Percentiles rank a stretch among this genome's conserved stretches.
phyloP scores from a whole-genome alignment of 139 green algal genomes.

The Coelastrella sp. region DNA sequence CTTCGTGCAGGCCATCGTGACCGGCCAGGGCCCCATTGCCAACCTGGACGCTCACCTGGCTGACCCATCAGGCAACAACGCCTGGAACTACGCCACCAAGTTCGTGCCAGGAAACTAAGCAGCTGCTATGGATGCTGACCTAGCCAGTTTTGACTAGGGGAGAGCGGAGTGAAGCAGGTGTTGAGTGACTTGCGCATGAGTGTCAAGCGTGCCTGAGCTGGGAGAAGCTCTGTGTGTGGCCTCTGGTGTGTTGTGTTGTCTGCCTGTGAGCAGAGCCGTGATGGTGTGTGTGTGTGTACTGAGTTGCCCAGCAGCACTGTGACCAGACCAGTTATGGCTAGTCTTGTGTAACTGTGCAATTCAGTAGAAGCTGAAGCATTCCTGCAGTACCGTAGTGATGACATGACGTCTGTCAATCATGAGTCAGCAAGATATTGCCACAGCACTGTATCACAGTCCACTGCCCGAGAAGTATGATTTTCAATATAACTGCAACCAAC shows the following conservation, averaged over 20 bases:
- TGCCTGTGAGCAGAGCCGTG: neutral
- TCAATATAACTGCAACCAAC: no score
- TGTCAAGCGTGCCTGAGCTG: neutral
- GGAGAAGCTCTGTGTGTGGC: slow-evolving; percentile 1
- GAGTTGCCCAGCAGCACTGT: neutral
- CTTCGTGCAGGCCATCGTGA: slow-evolving; percentile 81
- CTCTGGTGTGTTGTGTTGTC: neutral
- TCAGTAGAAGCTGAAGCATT: neutral
- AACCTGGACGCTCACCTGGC: slow-evolving; percentile 86
- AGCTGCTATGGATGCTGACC: neutral
- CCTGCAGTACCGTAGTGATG: no score
- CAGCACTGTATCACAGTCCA: no score
- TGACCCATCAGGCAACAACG: slow-evolving; percentile 78
- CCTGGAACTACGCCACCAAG: slow-evolving; percentile 60
- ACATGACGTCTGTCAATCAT: no score
- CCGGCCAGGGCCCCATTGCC: slow-evolving; percentile 44
- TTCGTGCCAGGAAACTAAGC: slow-evolving; percentile 44
- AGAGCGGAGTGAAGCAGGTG: neutral
- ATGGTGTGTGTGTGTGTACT: neutral
- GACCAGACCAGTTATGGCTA: neutral
- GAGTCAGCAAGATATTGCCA: no score
- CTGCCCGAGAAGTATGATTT: no score
- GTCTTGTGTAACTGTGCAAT: neutral
- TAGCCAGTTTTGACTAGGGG: neutral
- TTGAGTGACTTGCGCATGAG: neutral